Evolutionary conservation across 352 stramenopile species (phyloP).

Genomic region (Globisporangium irregulare): DNA sequence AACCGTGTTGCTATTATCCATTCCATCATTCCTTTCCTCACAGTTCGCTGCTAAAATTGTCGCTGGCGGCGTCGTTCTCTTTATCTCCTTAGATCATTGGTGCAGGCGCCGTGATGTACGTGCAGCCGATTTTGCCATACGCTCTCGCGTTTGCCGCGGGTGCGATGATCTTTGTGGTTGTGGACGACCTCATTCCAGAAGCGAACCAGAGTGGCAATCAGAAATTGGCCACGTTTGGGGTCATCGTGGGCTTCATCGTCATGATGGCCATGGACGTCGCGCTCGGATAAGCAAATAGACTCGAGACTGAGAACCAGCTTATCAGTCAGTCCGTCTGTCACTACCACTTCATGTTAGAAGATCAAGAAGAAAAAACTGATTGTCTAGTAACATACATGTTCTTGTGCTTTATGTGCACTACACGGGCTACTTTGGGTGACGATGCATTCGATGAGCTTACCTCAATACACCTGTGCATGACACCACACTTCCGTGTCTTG

Average conservation of each 20-base stretch:
- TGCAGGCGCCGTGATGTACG: constrained; percentile 78
- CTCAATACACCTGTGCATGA: background rate
- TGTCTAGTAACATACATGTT: background rate
- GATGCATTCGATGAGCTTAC: background rate
- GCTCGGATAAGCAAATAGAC: constrained; percentile 38
- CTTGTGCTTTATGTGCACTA: background rate
- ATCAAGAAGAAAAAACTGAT: background rate
- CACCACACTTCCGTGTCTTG: background rate
- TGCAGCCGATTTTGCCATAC: constrained; percentile 87
- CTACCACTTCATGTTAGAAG: background rate
- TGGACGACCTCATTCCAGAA: constrained; percentile 90
- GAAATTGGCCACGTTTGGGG: constrained; percentile 83
- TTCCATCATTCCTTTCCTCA: background rate
- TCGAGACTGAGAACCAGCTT: background rate
- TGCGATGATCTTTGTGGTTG: constrained; percentile 92
- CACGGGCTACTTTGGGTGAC: too few relatives aligned
- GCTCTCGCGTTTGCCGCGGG: constrained; percentile 88
- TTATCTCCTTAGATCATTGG: constrained; percentile 59
- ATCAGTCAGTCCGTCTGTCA: background rate
- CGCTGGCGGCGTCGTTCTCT: constrained; percentile 6
- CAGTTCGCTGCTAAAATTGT: background rate
- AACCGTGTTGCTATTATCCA: constrained; percentile 10
- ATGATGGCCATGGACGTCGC: constrained; percentile 92
- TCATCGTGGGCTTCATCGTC: constrained; percentile 88
- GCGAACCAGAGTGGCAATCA: constrained; percentile 87